Percentiles rank a stretch among this genome's conserved stretches.
Evolutionary conservation across 2,329 filamentous ascomycete species (phyloP).

Genomic region (Pseudogymnoascus sp.): DNA sequence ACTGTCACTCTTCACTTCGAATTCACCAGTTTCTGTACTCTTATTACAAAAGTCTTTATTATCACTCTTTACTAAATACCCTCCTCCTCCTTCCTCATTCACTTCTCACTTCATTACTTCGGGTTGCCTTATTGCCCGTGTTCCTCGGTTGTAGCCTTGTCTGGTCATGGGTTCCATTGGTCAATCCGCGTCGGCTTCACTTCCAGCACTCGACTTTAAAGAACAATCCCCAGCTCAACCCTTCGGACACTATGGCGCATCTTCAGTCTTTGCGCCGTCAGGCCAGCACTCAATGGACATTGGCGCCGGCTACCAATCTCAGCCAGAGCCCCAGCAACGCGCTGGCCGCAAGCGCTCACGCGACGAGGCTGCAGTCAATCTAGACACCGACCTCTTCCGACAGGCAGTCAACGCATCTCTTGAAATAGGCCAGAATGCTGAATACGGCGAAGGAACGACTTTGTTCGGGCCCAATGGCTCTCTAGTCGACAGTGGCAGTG

Average conservation of each 20-base stretch:
- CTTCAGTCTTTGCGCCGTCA: neutral
- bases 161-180: slow-evolving; percentile 8
- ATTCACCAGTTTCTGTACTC: neutral
- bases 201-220: neutral
- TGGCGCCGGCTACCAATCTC: slow-evolving; percentile 13
- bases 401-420: slow-evolving; percentile 36
- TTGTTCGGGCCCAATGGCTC: slow-evolving; percentile 61
- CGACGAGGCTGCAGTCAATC: slow-evolving; percentile 63
- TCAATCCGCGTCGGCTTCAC: slow-evolving; percentile 7
- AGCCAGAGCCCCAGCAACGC: slow-evolving; percentile 23
- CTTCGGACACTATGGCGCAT: neutral
- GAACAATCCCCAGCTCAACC: neutral
- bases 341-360: slow-evolving; percentile 70
- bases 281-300: neutral
- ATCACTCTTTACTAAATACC: slow-evolving; percentile 1
- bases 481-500: slow-evolving; percentile 54
- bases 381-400: slow-evolving; percentile 42
- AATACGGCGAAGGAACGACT: slow-evolving; percentile 66
- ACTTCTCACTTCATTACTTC: neutral
- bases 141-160: slow-evolving; percentile 6
- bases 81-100: neutral
- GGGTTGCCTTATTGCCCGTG: neutral
- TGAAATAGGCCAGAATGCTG: slow-evolving; percentile 57
- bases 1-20: neutral
- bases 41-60: neutral